These are phyloP conservation scores for Cokeromyces recurvatus DNA, from an alignment of 371 early-diverging fungal genomes.

Conservation along the genomic window DNA sequence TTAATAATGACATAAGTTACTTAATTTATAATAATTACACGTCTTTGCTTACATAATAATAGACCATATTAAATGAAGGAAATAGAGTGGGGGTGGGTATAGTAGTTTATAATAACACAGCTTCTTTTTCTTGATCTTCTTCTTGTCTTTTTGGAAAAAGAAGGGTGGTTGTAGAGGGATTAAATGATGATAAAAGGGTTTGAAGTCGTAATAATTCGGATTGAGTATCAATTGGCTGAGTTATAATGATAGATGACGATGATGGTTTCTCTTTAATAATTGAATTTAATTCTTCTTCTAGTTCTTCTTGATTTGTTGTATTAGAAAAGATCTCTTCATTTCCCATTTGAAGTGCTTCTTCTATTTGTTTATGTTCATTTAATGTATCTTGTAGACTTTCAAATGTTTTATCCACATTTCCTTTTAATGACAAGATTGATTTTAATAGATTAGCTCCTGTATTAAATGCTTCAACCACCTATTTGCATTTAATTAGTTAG, in stretches of 20 bases:
- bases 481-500: not conserved
- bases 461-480: slow-evolving; percentile 48
- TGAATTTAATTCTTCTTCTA: slow-evolving; percentile 5
- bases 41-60: too few species aligned
- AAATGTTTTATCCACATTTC: slow-evolving; percentile 40
- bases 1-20: too few species aligned
- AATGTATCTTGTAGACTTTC: slow-evolving; percentile 44
- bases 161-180: too few species aligned
- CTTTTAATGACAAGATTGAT: slow-evolving; percentile 21
- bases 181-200: slow-evolving; percentile 6
- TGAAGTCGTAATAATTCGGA: slow-evolving; percentile 11
- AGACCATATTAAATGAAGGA: too few species aligned
- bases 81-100: too few species aligned
- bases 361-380: slow-evolving; percentile 48
- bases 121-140: too few species aligned
- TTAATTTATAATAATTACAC: too few species aligned
- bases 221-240: slow-evolving; percentile 12
- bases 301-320: not conserved
- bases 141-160: too few species aligned
- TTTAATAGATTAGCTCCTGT: slow-evolving; percentile 45
- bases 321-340: not conserved
- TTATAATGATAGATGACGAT: not conserved
- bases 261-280: not conserved
- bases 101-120: too few species aligned
- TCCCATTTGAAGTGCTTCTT: slow-evolving; percentile 32